phyloP scores from a whole-genome alignment of 768 basidiomycete genomes.

The Cubamyces lactineus region DNA sequence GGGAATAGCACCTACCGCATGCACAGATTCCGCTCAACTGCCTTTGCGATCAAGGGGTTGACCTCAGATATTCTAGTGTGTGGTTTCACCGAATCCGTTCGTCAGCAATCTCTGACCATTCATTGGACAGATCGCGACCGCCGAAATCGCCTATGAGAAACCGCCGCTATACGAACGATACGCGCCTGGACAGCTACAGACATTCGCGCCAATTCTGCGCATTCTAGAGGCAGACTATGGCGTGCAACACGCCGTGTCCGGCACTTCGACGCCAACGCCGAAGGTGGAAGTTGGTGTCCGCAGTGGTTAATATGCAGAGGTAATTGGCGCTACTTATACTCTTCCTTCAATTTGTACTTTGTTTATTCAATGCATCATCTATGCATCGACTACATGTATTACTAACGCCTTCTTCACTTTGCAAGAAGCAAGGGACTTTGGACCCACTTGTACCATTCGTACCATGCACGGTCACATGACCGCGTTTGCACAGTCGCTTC shows the following conservation, averaged over 20 bases:
- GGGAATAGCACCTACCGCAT: slow-evolving; percentile 66
- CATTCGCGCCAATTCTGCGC: slow-evolving; percentile 28
- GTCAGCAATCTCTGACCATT: not conserved
- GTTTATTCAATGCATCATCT: too few species aligned
- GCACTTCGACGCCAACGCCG: slow-evolving; percentile 24
- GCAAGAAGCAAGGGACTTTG: too few species aligned
- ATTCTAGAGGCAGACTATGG: slow-evolving; percentile 20
- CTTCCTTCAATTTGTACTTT: too few species aligned
- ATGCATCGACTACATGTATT: too few species aligned
- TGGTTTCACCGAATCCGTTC: not conserved
- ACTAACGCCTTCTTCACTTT: too few species aligned
- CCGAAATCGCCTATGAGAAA: slow-evolving; percentile 63
- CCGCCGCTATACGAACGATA: slow-evolving; percentile 57
- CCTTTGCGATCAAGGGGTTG: slow-evolving; percentile 83
- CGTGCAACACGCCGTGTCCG: slow-evolving; percentile 8
- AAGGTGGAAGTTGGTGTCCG: slow-evolving; percentile 17
- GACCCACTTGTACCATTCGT: too few species aligned
- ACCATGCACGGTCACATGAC: slow-evolving; percentile 1
- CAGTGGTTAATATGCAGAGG: slow-evolving; percentile 2
- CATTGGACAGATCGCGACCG: slow-evolving; percentile 58
- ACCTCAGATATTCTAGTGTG: slow-evolving; percentile 82
- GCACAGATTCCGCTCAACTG: slow-evolving; percentile 80
- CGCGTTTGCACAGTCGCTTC: not conserved
- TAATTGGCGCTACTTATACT: not conserved
- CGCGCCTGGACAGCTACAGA: slow-evolving; percentile 53